Percentiles rank a stretch among this genome's conserved stretches.
phyloP scores from a whole-genome alignment of 192 early-diverging fungal species.

The Coemansia sp. region DNA sequence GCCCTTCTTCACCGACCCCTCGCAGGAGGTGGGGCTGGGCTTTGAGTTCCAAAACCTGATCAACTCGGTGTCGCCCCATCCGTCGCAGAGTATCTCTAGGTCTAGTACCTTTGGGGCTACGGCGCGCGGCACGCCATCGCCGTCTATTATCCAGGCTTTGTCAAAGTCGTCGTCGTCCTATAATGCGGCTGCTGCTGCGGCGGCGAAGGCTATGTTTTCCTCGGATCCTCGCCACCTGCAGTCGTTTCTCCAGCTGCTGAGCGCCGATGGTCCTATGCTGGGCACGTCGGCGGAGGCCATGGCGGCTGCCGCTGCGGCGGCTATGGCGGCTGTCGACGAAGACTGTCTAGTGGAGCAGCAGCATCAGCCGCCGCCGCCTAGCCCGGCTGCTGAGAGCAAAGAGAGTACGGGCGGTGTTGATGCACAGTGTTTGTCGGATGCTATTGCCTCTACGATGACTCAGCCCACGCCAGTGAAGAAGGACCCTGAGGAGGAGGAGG shows the following conservation, averaged over 20 bases:
- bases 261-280: slow-evolving; percentile 53
- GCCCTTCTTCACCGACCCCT: slow-evolving; percentile 42
- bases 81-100: slow-evolving; percentile 39
- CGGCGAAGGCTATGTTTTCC: slow-evolving; percentile 49
- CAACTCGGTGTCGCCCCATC: slow-evolving; percentile 23
- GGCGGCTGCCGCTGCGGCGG: background rate
- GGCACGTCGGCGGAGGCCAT: slow-evolving; percentile 18
- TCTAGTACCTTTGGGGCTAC: slow-evolving; percentile 54
- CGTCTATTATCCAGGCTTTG: slow-evolving; percentile 56
- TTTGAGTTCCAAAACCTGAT: slow-evolving; percentile 48
- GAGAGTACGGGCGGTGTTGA: slow-evolving; percentile 5
- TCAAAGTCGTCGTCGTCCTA: slow-evolving; percentile 25
- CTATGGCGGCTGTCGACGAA: background rate
- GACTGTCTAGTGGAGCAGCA: background rate
- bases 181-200: slow-evolving; percentile 12
- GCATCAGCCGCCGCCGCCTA: background rate
- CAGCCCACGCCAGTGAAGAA: background rate
- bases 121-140: slow-evolving; percentile 51
- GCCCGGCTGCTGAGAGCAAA: background rate
- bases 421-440: slow-evolving; percentile 17
- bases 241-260: slow-evolving; percentile 51
- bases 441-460: slow-evolving; percentile 17
- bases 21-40: slow-evolving; percentile 29
- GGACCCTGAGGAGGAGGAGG: background rate
- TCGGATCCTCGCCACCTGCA: slow-evolving; percentile 47